Evolutionary conservation across 345 rosid genomes (phyloP), one percentile per base, ranked within the genome.

Genomic region (Linum trigynum): DNA sequence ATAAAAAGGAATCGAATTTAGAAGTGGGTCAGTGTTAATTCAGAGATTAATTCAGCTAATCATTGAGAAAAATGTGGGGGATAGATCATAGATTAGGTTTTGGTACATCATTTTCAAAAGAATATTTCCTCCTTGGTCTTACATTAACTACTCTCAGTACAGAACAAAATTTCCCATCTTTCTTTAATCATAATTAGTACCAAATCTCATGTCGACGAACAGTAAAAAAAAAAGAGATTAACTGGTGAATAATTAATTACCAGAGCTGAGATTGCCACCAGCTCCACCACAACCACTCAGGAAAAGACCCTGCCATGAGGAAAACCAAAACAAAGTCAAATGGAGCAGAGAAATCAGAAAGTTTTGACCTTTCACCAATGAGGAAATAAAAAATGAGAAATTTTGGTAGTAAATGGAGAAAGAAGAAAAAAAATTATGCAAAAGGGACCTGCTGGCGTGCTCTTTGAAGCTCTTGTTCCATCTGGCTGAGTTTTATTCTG

Each of bases 381-480:
- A 48, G 11, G 53, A 15, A 9, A 9, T 9, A 48, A 48, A 48
- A 48, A 5, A 1, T 48, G 14, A 7, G 14, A 3, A 48, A 7
- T 6, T 48, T 48, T 4, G 53, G 32, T 23, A 23, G 32, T 23
- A 17, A 50, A 50, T 50, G 39, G 1, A 16, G 38, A 16, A 1
- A 73, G 37, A 15, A 39, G 11, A 4, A 48, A 5, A 45, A 71
- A 69, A 23, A n/a, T n/a, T 59, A 5, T 3, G 32, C 0, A 36
- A 62, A 35, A 58, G 3, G 3, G 5, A 88, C 99, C 99, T 90
- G 95, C 69, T 96, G 88, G 55, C 97, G 88, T 42, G 96, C 88
- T 74, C 99, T 79, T 60, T 94, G 99, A 68, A 94, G 95, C 55
- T 94, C 97, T 82, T 94, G 99, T 74, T 94, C 99, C 36, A 94